phyloP scores from a whole-genome alignment of 164 flowering plant genomes.

The Aristolochia californica region DNA sequence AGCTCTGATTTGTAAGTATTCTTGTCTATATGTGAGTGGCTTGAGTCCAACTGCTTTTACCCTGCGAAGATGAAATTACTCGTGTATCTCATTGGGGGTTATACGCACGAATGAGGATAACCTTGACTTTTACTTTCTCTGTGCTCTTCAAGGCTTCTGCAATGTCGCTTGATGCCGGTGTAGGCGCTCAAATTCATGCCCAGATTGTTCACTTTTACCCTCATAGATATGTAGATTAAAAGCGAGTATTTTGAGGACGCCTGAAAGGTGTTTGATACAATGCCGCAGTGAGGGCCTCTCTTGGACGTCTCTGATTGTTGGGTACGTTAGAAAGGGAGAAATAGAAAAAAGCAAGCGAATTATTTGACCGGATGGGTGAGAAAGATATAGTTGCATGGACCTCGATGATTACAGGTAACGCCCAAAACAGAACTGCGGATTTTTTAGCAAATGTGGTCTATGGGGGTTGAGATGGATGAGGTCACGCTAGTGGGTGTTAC shows the following conservation, averaged over 20 bases:
- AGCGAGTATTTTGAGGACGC: conserved; percentile 16
- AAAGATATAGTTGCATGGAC: conserved; percentile 30
- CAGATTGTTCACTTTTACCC: conserved; percentile 11
- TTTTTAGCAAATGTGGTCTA: conserved; percentile 16
- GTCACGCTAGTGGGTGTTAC: conserved; percentile 16
- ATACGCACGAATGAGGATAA: conserved; percentile 13
- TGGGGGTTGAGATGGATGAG: conserved; percentile 17
- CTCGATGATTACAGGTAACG: conserved; percentile 18
- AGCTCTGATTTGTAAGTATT: no score
- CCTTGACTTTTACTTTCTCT: conserved; percentile 22
- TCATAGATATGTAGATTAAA: conserved; percentile 20
- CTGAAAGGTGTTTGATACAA: conserved; percentile 18
- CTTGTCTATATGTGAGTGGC: no score
- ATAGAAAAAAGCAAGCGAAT: conserved; percentile 15
- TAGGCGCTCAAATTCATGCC: conserved; percentile 18
- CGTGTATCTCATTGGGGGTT: conserved; percentile 22
- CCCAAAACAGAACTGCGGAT: conserved; percentile 17
- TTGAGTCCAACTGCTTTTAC: no score
- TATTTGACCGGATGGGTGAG: conserved; percentile 13
- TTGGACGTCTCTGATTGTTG: conserved; percentile 26
- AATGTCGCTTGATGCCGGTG: background rate
- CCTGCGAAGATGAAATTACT: no score
- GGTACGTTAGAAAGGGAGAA: conserved; percentile 17
- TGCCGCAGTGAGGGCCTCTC: conserved; percentile 23
- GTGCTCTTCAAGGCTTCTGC: conserved; percentile 22